Base-by-base conservation (phyloP, 2,329 filamentous ascomycete species). In the Tolypocladium ophioglossoides region DNA sequence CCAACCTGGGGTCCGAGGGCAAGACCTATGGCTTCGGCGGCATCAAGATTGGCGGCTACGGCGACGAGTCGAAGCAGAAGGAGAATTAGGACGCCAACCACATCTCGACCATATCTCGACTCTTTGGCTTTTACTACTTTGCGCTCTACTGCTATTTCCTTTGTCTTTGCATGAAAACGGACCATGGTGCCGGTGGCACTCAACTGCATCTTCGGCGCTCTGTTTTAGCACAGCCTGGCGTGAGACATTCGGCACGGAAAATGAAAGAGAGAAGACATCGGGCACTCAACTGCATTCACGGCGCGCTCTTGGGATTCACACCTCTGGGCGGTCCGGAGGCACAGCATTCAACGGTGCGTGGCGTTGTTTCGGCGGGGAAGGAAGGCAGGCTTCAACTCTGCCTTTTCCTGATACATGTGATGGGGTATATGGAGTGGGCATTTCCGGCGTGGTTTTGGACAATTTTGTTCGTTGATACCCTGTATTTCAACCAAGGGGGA, bases 21-120 rank as follows among this genome's bases (percentile, higher is more conserved):
- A 80, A 80, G 74, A 83, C 83, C 9, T 89, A 84, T 56, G 71
- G 70, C 1, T 72, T 74, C 35, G 74, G 73, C 16, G 77, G 76
- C 22, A 75, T 74, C 54, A 74, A 72, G 32, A 72, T 80, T 57
- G 81, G 74, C 46, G 79, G 80, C 1, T 84, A 83, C 55, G 74
- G 80, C 12, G 73, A 80, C n/a, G 80, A 83, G 71, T 72, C 70
- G 50, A 75, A 69, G 62, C 64, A 63, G 40, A 67, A 62, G 18
- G 59, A 68, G 55, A 54, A 40, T 14, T 72, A 64, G 54, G 14
- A 5, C 34, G 14, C 32, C 20, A 4, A n/a, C 8, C 20, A 24
- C 40, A 14, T 20, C n/a, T n/a, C n/a, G n/a, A n/a, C n/a, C n/a
- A n/a, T 6, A 27, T 6, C 27, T 27, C 27, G 27, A 6, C 27